Conservation (phyloP, 75 land plant species). For the Cupressus sempervirens region DNA sequence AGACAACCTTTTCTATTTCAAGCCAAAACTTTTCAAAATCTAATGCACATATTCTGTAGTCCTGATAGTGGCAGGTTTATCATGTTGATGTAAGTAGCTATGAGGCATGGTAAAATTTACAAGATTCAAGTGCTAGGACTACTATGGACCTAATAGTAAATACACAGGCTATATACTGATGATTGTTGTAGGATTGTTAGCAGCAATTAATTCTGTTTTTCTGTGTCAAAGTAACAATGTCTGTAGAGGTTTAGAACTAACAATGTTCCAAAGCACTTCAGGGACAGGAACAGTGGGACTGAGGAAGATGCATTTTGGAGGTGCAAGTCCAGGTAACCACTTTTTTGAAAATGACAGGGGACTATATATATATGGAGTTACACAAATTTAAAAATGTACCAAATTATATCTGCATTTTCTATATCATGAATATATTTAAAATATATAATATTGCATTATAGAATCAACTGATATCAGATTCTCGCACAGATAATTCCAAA, state of each 20-base stretch:
- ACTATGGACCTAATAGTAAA: neutral
- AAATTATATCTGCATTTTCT: too few relatives aligned
- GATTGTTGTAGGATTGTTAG: neutral
- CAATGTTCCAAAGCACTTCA: too few relatives aligned
- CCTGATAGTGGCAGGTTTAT: neutral
- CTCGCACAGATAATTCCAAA: too few relatives aligned
- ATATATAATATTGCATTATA: too few relatives aligned
- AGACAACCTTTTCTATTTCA: neutral
- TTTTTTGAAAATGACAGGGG: too few relatives aligned
- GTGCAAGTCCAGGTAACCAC: too few relatives aligned
- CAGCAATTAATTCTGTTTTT: neutral
- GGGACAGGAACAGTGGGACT: too few relatives aligned
- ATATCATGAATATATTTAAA: too few relatives aligned
- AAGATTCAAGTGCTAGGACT: neutral
- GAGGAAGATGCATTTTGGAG: too few relatives aligned
- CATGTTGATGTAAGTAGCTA: neutral
- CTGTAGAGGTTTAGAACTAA: neutral
- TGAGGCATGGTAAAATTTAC: neutral
- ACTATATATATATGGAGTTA: too few relatives aligned
- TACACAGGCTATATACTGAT: neutral
- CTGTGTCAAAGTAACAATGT: neutral
- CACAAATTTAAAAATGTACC: too few relatives aligned
- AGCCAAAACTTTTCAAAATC: neutral
- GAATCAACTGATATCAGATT: too few relatives aligned
- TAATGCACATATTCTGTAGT: neutral